Evolutionary conservation across 495 filamentous ascomycete species (phyloP), one percentile per base, ranked within the genome.

Genomic region (Penicillium subrubescens): DNA sequence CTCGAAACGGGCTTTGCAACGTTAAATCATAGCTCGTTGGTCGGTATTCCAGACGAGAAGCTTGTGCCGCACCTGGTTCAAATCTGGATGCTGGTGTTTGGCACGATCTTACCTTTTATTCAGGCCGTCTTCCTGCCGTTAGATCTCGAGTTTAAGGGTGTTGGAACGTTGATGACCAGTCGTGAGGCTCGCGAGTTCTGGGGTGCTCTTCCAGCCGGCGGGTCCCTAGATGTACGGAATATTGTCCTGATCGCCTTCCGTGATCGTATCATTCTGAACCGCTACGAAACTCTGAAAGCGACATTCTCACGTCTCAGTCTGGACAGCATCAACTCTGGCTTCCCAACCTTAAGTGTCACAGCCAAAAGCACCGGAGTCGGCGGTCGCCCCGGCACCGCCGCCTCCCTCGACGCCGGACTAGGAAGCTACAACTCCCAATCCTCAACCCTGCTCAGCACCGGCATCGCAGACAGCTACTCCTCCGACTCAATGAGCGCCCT

Each of bases 111-210:
- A 14, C 96, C 96, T 0, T 99, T 96, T 72, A 89, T 98, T 61
- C 96, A 99, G 79, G 94, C 94, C 0, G 94, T 97, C 5, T 97
- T 99, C 73, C 82, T 99, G 3, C 96, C 95, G 0, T 79, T 99
- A 14, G 95, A 99, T 69, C 87, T 94, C 15, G 96, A 99, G 71
- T 97, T 99, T 75, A 90, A 91, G 60, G 94, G 95, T 34, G 83
- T 82, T 44, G 95, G 95, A 6, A 80, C 87, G 0, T 74, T 97
- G 61, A 89, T 99, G 87, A 86, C 84, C 3, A 63, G 84, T 0
- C 86, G 88, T 1, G 91, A 96, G 71, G 90, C 92, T 8, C 84
- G 86, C 2, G 94, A 97, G 31, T 97, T 97, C 76, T 97, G 95
- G 91, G 89, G 89, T 27, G 85, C 84, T 7, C 78, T 89, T 17